phyloP scores from a whole-genome alignment of 2,329 filamentous ascomycete species.

The Fusarium nelsonii region DNA sequence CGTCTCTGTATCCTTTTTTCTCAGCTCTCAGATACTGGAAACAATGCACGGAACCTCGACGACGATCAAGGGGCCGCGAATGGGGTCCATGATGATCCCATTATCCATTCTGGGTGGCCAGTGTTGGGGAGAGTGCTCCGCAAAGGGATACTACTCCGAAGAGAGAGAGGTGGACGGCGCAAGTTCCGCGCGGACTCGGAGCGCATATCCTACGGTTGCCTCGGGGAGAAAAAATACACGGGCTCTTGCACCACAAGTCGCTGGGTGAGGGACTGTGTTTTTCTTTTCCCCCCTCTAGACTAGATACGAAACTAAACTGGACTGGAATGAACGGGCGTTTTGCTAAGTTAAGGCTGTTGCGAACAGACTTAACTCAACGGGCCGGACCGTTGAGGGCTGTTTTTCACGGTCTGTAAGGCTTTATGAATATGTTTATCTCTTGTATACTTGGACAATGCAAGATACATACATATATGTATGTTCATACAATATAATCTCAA shows the following conservation, averaged over 20 bases:
- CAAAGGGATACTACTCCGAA: conserved; percentile 29
- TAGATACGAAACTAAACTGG: not conserved
- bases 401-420: not conserved
- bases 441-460: not conserved
- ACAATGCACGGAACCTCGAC: not conserved
- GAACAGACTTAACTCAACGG: conserved; percentile 24
- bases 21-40: not conserved
- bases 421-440: not conserved
- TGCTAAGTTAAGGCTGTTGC: not conserved
- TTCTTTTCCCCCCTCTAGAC: no score
- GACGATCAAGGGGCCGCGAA: conserved; percentile 27
- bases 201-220: no score
- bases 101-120: conserved; percentile 17
- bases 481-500: no score
- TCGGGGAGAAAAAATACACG: no score
- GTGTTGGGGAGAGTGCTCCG: not conserved
- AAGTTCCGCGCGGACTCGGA: conserved; percentile 24
- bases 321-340: not conserved
- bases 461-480: no score
- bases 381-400: conserved; percentile 29
- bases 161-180: conserved; percentile 6
- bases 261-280: no score
- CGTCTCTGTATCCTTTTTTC: not conserved
- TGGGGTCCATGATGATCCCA: not conserved
- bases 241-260: no score